Percentiles rank a stretch among this genome's conserved stretches.
Evolutionary conservation across 176 grass and related monocot genomes (phyloP).

Genomic region (Stipa capillata): DNA sequence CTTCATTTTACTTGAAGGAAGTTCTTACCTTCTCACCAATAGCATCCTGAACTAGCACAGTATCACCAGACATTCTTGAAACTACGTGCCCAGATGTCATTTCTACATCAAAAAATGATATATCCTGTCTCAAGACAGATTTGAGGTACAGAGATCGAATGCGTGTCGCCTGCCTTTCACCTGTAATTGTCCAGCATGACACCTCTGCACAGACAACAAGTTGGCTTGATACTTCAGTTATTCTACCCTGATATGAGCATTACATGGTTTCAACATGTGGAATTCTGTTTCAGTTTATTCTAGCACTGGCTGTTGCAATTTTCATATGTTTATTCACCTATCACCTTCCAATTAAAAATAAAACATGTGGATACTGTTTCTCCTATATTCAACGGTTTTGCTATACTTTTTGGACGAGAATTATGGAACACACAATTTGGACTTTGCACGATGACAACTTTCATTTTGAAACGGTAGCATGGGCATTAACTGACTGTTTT

Average conservation of each 20-base stretch:
- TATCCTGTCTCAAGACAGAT: conserved; percentile 51
- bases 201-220: conserved; percentile 38
- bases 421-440: background rate
- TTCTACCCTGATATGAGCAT: background rate
- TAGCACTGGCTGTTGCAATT: background rate
- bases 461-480: background rate
- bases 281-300: background rate
- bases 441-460: background rate
- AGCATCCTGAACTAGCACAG: conserved; percentile 44
- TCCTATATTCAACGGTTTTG: background rate
- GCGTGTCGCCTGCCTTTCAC: conserved; percentile 52
- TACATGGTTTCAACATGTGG: background rate
- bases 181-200: conserved; percentile 63
- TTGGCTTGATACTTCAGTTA: background rate
- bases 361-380: background rate
- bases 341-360: background rate
- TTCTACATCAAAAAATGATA: conserved; percentile 65
- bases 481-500: background rate
- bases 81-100: conserved; percentile 47
- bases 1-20: background rate
- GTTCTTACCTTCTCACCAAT: conserved; percentile 59
- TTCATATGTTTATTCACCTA: background rate
- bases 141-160: conserved; percentile 65
- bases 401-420: background rate
- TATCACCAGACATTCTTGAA: conserved; percentile 53